phyloP scores from a whole-genome alignment of 2,329 filamentous ascomycete genomes.

The Colletotrichum phormii region DNA sequence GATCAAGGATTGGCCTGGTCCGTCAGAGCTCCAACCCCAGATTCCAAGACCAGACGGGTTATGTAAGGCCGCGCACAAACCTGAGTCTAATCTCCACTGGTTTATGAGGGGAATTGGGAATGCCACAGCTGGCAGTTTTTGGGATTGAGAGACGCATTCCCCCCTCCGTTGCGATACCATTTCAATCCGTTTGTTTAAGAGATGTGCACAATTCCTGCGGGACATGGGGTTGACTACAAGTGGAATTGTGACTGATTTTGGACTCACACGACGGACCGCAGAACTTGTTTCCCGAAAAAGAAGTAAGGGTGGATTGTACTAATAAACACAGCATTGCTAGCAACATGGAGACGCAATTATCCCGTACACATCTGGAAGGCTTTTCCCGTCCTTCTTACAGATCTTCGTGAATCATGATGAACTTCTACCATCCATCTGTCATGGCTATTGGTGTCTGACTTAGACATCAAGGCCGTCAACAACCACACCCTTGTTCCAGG shows the following conservation, averaged over 20 bases:
- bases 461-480: constrained; percentile 89
- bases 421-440: constrained; percentile 34
- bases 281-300: background rate
- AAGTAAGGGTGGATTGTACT: constrained; percentile 21
- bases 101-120: constrained; percentile 15
- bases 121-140: background rate
- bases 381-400: constrained; percentile 38
- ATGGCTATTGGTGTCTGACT: constrained; percentile 38
- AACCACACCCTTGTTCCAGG: constrained; percentile 87
- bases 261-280: background rate
- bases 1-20: constrained; percentile 25
- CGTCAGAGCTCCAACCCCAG: constrained; percentile 28
- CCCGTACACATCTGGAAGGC: constrained; percentile 36
- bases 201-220: background rate
- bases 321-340: constrained; percentile 33
- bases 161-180: no score
- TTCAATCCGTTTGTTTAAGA: background rate
- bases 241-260: background rate
- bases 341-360: constrained; percentile 13
- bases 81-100: constrained; percentile 27
- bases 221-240: background rate
- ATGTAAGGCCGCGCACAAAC: constrained; percentile 22
- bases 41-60: constrained; percentile 25
- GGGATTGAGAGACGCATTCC: background rate
- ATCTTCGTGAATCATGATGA: constrained; percentile 34